phyloP scores from a whole-genome alignment of 176 grass and related monocot genomes.

The Raddia distichophylla region DNA sequence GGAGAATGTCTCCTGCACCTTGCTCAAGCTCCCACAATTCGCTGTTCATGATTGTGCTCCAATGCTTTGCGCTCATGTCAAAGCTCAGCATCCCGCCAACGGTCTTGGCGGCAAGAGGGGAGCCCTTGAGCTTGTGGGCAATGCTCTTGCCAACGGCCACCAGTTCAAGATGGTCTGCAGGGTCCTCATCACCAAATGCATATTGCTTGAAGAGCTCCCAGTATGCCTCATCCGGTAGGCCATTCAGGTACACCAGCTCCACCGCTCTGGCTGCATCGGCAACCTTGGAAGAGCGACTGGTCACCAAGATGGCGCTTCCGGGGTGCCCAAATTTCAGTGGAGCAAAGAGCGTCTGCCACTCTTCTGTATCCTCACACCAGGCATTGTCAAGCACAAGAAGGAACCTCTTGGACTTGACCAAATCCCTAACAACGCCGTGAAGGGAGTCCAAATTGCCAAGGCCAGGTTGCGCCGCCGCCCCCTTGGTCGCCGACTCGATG shows the following conservation, averaged over 20 bases:
- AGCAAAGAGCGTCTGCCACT: constrained; percentile 24
- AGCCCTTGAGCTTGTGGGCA: constrained; percentile 33
- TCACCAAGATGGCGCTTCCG: constrained; percentile 42
- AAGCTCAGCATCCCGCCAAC: background rate
- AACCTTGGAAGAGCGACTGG: constrained; percentile 24
- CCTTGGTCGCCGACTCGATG: constrained; percentile 31
- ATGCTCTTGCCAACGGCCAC: constrained; percentile 33
- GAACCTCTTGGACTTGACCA: constrained; percentile 25
- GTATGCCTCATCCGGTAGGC: constrained; percentile 3
- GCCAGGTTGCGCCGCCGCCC: background rate
- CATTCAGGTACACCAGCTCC: constrained; percentile 9
- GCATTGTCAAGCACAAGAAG: constrained; percentile 52
- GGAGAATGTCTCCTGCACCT: background rate
- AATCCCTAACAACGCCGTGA: constrained; percentile 19
- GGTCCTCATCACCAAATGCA: constrained; percentile 29
- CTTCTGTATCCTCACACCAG: constrained; percentile 25
- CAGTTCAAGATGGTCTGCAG: background rate
- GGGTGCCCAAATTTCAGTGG: constrained; percentile 24
- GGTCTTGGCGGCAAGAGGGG: constrained; percentile 34
- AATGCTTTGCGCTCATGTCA: background rate
- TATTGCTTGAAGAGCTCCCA: constrained; percentile 41
- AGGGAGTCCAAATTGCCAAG: constrained; percentile 25
- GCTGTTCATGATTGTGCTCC: constrained; percentile 25
- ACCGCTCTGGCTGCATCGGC: constrained; percentile 1
- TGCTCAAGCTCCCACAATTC: constrained; percentile 16